Conservation (phyloP, 2,329 filamentous ascomycete species). For the Daldinia eschscholtzii region DNA sequence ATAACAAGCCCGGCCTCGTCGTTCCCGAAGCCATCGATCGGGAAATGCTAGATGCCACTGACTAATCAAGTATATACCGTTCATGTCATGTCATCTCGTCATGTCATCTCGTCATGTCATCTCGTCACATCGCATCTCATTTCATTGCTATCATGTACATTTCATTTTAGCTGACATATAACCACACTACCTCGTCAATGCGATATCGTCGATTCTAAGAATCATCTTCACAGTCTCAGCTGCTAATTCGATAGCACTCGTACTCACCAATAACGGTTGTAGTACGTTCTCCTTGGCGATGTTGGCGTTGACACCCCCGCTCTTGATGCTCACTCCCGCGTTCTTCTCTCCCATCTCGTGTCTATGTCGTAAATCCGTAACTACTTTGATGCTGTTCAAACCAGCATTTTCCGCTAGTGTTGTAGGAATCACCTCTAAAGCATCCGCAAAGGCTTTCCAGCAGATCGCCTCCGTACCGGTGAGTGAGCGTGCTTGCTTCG, state of each 20-base stretch:
- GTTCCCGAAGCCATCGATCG: not conserved
- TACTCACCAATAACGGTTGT: slow-evolving; percentile 95
- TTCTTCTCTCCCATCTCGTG: slow-evolving; percentile 96
- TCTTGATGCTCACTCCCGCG: slow-evolving; percentile 98
- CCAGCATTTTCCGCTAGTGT: slow-evolving; percentile 98
- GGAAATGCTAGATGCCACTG: not conserved
- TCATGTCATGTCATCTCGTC: slow-evolving; percentile 21
- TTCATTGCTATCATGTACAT: slow-evolving; percentile 41
- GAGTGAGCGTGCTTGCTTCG: slow-evolving; percentile 83
- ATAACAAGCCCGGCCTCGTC: slow-evolving; percentile 18
- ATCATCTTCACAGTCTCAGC: slow-evolving; percentile 99
- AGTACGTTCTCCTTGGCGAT: slow-evolving; percentile 97
- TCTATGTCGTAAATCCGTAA: slow-evolving; percentile 92
- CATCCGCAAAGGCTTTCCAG: slow-evolving; percentile 99
- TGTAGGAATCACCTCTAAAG: slow-evolving; percentile 96
- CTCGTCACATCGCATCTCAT: slow-evolving; percentile 21
- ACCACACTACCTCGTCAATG: slow-evolving; percentile 67
- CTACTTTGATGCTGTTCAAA: slow-evolving; percentile 98
- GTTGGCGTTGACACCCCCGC: slow-evolving; percentile 95
- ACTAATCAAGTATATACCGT: not conserved
- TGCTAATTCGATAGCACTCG: slow-evolving; percentile 95
- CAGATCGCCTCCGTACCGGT: slow-evolving; percentile 96
- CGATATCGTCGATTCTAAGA: slow-evolving; percentile 76
- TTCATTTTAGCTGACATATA: slow-evolving; percentile 15
- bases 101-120: slow-evolving; percentile 28